These are phyloP conservation scores for Parsonsia alboflavescens DNA, from an alignment of 257 asterid genomes.

Conservation along the genomic window DNA sequence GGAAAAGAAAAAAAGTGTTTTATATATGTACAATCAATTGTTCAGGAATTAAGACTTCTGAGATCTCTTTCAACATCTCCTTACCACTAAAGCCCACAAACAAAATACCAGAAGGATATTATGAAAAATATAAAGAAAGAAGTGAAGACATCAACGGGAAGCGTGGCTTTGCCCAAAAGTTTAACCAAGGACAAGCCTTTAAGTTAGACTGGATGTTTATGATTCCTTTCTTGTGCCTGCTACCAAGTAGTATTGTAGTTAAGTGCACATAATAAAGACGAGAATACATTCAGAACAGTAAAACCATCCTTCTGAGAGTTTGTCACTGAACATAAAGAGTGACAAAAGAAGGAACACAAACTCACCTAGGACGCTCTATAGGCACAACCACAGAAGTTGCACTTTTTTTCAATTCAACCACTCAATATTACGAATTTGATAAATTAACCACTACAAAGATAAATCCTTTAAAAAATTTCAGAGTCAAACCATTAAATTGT, in stretches of 20 bases:
- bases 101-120: not conserved
- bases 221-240: not conserved
- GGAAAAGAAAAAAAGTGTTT: not conserved
- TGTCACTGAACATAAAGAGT: not conserved
- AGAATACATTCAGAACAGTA: not conserved
- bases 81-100: not conserved
- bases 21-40: not conserved
- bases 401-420: no score
- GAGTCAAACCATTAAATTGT: no score
- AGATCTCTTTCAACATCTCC: not conserved
- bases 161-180: not conserved
- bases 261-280: not conserved
- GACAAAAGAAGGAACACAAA: not conserved
- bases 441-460: no score
- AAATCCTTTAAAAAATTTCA: no score
- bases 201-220: not conserved
- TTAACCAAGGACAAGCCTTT: not conserved
- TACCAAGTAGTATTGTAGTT: not conserved
- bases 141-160: not conserved
- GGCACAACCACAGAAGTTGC: no score
- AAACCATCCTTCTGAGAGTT: not conserved
- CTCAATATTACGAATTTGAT: no score
- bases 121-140: not conserved
- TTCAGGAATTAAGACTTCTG: not conserved
- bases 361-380: no score